Conservation (phyloP, 805 yeast genomes). For the Wickerhamiella azyma region DNA sequence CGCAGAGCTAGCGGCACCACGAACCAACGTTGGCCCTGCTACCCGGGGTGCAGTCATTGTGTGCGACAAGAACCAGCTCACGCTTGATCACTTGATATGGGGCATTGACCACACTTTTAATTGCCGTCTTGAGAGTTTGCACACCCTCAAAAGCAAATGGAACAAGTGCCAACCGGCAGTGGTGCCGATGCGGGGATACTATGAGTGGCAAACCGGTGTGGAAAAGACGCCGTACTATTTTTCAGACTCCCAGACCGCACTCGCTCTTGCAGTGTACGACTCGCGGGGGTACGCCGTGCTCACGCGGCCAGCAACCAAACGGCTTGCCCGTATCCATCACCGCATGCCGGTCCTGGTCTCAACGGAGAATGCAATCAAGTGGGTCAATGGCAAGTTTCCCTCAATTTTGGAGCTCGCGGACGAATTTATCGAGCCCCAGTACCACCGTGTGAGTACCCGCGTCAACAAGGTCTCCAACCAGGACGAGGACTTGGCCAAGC, state of each 20-base stretch:
- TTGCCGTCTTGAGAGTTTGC: constrained; percentile 54
- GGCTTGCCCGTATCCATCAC: constrained; percentile 53
- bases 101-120: constrained; percentile 69
- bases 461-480: constrained; percentile 52
- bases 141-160: constrained; percentile 44
- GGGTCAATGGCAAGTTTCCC: constrained; percentile 50
- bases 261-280: constrained; percentile 50
- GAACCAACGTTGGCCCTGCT: background rate
- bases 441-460: constrained; percentile 42
- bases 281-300: constrained; percentile 50
- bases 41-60: background rate
- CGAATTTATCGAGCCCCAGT: constrained; percentile 31
- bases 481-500: constrained; percentile 27
- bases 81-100: constrained; percentile 54
- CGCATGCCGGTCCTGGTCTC: constrained; percentile 65
- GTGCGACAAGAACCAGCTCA: background rate
- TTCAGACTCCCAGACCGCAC: constrained; percentile 33
- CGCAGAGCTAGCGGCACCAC: background rate
- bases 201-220: constrained; percentile 51
- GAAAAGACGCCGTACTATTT: constrained; percentile 53
- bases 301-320: constrained; percentile 55
- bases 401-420: constrained; percentile 32
- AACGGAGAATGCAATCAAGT: constrained; percentile 37
- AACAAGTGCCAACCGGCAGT: constrained; percentile 47
- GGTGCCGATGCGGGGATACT: constrained; percentile 71